These are phyloP conservation scores for Athelia sp. DNA, from an alignment of 1,284 basidiomycete species.

Conservation along the genomic window DNA sequence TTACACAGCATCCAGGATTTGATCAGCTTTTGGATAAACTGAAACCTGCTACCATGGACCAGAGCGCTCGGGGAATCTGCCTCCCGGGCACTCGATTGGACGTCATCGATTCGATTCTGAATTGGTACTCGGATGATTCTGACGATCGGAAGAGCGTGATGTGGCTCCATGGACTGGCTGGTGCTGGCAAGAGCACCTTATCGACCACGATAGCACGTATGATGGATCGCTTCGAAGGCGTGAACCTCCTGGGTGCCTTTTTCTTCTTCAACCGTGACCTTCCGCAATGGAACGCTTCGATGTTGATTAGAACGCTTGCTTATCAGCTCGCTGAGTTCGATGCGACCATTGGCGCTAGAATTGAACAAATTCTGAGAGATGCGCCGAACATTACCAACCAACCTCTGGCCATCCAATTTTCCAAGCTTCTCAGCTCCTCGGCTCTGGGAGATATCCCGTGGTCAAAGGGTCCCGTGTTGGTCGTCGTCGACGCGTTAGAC, in stretches of 20 bases:
- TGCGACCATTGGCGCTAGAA: not conserved
- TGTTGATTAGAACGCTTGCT: not conserved
- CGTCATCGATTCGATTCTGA: not conserved
- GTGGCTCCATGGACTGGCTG: not conserved
- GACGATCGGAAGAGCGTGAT: not conserved
- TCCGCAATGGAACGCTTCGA: not conserved
- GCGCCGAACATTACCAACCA: not conserved
- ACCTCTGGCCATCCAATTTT: not conserved
- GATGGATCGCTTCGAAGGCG: not conserved
- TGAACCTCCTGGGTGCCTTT: not conserved
- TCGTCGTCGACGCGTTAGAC: not conserved
- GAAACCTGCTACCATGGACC: not conserved
- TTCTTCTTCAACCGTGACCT: slow-evolving; percentile 1
- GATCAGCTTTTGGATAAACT: not conserved
- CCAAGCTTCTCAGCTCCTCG: not conserved
- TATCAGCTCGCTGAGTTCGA: not conserved
- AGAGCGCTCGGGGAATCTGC: not conserved
- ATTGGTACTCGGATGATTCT: not conserved
- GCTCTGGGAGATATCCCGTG: not conserved
- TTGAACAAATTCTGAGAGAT: not conserved
- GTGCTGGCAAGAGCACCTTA: not conserved
- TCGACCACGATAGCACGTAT: not conserved
- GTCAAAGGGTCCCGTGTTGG: not conserved
- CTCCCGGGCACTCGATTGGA: not conserved
- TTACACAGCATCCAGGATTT: not conserved